Evolutionary conservation across 306 rosid species (phyloP).

Genomic region (Prunus mume): DNA sequence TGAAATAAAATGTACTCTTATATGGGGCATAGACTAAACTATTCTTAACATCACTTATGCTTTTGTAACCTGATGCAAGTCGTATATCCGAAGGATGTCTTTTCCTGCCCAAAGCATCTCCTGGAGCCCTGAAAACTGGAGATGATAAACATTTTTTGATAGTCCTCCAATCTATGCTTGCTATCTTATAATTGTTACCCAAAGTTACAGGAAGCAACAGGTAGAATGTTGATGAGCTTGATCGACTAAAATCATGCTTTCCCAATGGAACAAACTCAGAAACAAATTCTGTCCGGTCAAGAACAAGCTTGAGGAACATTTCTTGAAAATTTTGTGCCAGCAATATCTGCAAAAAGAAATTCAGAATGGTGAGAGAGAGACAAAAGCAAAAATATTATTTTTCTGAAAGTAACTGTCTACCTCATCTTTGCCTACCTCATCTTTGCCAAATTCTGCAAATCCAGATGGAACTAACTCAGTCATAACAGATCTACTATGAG

Average conservation of each 20-base stretch:
- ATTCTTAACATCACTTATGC: conserved; percentile 54
- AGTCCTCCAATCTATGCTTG: conserved; percentile 69
- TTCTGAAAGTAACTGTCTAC: conserved; percentile 34
- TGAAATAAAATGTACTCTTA: conserved; percentile 50
- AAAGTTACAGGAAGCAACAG: conserved; percentile 78
- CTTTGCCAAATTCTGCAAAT: conserved; percentile 51
- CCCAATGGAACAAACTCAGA: conserved; percentile 63
- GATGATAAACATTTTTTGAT: conserved; percentile 74
- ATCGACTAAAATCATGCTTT: conserved; percentile 27
- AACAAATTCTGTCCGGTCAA: conserved; percentile 72
- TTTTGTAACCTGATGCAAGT: conserved; percentile 67
- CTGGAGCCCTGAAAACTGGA: conserved; percentile 61
- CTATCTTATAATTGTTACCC: conserved; percentile 32
- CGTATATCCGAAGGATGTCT: conserved; percentile 17
- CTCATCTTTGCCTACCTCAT: conserved; percentile 78
- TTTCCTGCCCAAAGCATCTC: conserved; percentile 19
- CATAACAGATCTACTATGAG: conserved; percentile 80
- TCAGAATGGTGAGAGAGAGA: conserved; percentile 7
- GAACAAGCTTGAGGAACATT: conserved; percentile 83
- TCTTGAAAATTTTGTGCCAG: conserved; percentile 86
- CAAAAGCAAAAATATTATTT: neutral
- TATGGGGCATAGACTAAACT: conserved; percentile 77
- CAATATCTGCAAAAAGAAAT: conserved; percentile 52
- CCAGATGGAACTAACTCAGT: conserved; percentile 67
- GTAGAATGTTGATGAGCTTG: conserved; percentile 61